These are phyloP conservation scores for Striga hermonthica DNA, from an alignment of 305 asterid genomes.

Conservation along the genomic window DNA sequence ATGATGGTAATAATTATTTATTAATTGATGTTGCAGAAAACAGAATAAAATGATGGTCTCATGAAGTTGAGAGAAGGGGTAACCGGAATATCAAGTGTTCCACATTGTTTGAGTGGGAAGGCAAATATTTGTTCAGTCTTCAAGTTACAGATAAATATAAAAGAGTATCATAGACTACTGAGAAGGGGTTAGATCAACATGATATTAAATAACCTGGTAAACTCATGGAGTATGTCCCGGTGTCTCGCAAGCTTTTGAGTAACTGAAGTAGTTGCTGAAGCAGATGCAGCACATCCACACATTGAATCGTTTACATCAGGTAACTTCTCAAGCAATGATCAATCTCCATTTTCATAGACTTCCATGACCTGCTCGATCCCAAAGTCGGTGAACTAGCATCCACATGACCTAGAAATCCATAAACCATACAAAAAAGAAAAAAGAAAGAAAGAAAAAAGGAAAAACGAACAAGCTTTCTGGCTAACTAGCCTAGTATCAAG, in stretches of 20 bases:
- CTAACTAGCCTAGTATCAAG: too few relatives aligned
- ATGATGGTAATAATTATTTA: too few relatives aligned
- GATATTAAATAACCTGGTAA: slow-evolving; percentile 62
- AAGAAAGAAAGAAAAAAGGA: too few relatives aligned
- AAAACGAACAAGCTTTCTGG: too few relatives aligned
- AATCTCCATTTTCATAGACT: slow-evolving; percentile 87
- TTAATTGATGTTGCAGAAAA: background rate
- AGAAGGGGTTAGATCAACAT: background rate
- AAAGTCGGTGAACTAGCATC: slow-evolving; percentile 72
- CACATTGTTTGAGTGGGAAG: background rate
- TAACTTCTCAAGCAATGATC: slow-evolving; percentile 83
- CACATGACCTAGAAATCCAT: slow-evolving; percentile 46
- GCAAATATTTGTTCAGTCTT: background rate
- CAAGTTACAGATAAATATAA: too few relatives aligned
- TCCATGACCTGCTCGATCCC: slow-evolving; percentile 85
- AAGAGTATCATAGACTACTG: too few relatives aligned
- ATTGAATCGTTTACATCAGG: slow-evolving; percentile 80
- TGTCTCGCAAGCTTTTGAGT: slow-evolving; percentile 89
- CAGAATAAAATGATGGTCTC: background rate
- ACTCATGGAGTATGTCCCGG: slow-evolving; percentile 83
- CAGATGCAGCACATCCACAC: slow-evolving; percentile 94
- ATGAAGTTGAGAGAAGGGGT: background rate
- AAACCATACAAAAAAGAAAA: slow-evolving; percentile 31
- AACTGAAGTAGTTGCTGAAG: slow-evolving; percentile 71
- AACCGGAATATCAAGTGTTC: background rate